These are phyloP conservation scores for Wakefieldia striispora DNA, from an alignment of 768 basidiomycete genomes.

Conservation along the genomic window DNA sequence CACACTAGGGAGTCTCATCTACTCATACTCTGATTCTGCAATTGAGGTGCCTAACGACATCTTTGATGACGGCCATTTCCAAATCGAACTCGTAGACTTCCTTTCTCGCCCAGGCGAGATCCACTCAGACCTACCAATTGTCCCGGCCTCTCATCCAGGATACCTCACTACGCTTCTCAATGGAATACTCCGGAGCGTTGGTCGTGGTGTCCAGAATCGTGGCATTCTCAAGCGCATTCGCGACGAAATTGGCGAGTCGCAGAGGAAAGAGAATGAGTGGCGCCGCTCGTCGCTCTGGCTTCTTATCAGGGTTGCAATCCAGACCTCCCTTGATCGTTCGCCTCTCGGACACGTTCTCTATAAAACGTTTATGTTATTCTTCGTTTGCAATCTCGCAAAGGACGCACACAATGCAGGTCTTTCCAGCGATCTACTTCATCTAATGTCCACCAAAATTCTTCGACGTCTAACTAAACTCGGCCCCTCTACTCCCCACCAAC, in stretches of 20 bases:
- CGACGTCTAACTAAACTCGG: constrained; percentile 1
- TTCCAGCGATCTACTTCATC: constrained; percentile 8
- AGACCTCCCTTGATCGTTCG: constrained; percentile 25
- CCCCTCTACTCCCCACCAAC: not conserved
- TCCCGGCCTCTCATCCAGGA: constrained; percentile 32
- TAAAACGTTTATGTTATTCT: constrained; percentile 47
- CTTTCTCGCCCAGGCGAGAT: constrained; percentile 32
- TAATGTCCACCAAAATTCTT: not conserved
- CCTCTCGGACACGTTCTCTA: constrained; percentile 28
- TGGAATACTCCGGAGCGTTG: constrained; percentile 40
- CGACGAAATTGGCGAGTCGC: constrained; percentile 4
- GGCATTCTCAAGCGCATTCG: constrained; percentile 1
- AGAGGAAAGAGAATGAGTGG: constrained; percentile 30
- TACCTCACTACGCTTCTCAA: constrained; percentile 44
- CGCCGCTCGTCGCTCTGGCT: constrained; percentile 36
- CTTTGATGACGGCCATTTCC: constrained; percentile 32
- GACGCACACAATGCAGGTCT: constrained; percentile 12
- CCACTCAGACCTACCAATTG: not conserved
- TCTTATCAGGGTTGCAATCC: constrained; percentile 31
- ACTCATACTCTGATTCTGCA: constrained; percentile 44
- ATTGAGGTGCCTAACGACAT: constrained; percentile 30
- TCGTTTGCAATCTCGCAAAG: constrained; percentile 31
- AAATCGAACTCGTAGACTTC: constrained; percentile 35
- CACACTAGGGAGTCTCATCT: constrained; percentile 38
- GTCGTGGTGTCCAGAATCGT: constrained; percentile 13